Base-by-base conservation (phyloP, 768 basidiomycete genomes). In the Piloderma croceum region DNA sequence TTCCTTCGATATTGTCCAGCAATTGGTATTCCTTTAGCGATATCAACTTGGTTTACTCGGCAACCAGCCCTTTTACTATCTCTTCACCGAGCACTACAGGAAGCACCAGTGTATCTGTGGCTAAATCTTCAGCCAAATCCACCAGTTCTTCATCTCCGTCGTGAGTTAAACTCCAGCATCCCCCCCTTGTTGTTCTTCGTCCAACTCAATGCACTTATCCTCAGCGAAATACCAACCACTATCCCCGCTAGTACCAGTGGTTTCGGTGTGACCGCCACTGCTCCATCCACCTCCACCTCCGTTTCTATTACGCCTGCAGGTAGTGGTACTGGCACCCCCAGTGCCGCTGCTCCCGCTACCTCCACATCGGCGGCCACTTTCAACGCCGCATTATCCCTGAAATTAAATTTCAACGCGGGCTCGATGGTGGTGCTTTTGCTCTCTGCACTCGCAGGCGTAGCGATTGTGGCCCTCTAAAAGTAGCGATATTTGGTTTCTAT, bases 371-470 rank as follows among this genome's bases (percentile, higher is more conserved):
- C 56, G 18, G 46, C 56, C 3, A 20, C 9, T 17, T 49, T 60
- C 35, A 58, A 23, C 34, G 63, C 58, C 31, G 50, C 62, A 11
- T 45, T 57, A 15, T 59, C 63, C 13, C 52, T 61, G 46, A 69
- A 61, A 44, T 48, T 65, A 31, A 48, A 48, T 36, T 44, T 42
- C 39, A 67, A 59, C 35, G 45, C 56, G 36, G 66, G 61, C 32
- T 59, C 62, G 10, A 35, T 59, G 20, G 64, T 61, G 3, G 63
- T 58, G 11, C 53, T 66, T 6, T 49, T 70, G 17, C 52, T 75
- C 24, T 73, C 75, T 15, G 70, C 63, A 1, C 51, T 71, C 27
- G 76, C 70, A 27, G 79, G 78, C 27, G 73, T 62, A 18, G 73
- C 56, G 11, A 50, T 69, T 43, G 61, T 72, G 33, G 60, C 58